Conservation (phyloP, 2,329 filamentous ascomycete genomes). For the Paracamarosporium sp. region DNA sequence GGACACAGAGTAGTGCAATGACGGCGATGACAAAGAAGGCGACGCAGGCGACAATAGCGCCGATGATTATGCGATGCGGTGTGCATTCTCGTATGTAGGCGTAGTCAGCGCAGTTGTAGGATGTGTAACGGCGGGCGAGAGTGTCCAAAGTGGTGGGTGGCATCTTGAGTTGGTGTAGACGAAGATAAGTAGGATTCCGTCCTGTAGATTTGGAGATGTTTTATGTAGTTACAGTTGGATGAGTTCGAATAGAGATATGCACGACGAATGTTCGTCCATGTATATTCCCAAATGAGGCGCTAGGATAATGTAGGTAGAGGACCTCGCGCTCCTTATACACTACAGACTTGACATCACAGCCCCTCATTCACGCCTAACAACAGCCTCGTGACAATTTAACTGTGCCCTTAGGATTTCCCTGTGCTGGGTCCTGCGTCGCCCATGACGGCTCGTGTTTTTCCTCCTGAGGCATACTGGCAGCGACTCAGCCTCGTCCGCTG, state of each 20-base stretch:
- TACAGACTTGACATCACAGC: neutral
- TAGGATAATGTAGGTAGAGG: too few species aligned
- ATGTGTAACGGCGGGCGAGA: slow-evolving; percentile 9
- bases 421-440: neutral
- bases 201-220: too few species aligned
- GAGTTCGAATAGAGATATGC: too few species aligned
- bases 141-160: neutral
- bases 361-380: neutral
- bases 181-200: neutral
- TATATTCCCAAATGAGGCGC: neutral
- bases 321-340: neutral
- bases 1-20: slow-evolving; percentile 19
- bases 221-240: too few species aligned
- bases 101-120: slow-evolving; percentile 17
- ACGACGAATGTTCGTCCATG: neutral
- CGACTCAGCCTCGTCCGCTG: slow-evolving; percentile 2
- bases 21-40: slow-evolving; percentile 20
- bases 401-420: slow-evolving; percentile 6
- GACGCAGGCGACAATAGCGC: slow-evolving; percentile 26
- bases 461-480: neutral
- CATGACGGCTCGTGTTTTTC: neutral
- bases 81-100: slow-evolving; percentile 16
- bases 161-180: neutral
- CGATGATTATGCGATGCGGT: slow-evolving; percentile 28
- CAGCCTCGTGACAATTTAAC: neutral